phyloP scores from a whole-genome alignment of 2,329 filamentous ascomycete species.

The Colletotrichum filicis region DNA sequence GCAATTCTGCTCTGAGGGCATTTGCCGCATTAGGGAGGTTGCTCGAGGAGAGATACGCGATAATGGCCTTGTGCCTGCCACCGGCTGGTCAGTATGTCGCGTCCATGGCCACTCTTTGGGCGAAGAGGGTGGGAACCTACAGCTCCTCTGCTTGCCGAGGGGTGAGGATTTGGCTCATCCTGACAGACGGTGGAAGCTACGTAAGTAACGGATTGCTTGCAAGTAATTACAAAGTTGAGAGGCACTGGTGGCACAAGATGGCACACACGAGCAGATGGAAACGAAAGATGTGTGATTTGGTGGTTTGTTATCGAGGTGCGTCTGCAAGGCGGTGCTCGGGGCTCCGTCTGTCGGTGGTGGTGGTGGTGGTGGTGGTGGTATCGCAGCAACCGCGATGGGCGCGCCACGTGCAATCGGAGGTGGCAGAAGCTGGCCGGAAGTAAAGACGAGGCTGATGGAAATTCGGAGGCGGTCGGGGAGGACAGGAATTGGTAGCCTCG shows the following conservation, averaged over 20 bases:
- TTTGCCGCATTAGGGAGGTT: conserved; percentile 77
- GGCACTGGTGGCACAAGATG: not conserved
- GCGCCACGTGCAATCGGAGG: conserved; percentile 8
- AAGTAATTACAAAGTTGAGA: not conserved
- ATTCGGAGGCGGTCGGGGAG: not conserved
- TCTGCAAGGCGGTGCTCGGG: conserved; percentile 12
- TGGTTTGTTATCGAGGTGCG: not conserved
- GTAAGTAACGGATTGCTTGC: not conserved
- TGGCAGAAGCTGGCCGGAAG: not conserved
- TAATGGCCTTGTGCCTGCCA: conserved; percentile 88
- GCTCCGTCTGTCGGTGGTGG: conserved; percentile 12
- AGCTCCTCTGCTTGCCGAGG: conserved; percentile 88
- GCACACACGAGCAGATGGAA: not conserved
- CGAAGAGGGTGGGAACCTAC: conserved; percentile 57
- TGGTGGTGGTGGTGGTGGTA: not conserved
- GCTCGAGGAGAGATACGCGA: conserved; percentile 84
- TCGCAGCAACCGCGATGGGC: conserved; percentile 29
- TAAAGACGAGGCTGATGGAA: conserved; percentile 23
- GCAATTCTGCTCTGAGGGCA: conserved; percentile 81
- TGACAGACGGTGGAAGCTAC: conserved; percentile 28
- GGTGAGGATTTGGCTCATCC: conserved; percentile 81
- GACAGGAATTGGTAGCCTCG: conserved; percentile 22
- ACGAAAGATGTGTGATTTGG: not conserved
- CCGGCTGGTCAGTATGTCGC: conserved; percentile 31
- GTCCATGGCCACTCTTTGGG: not conserved